Conservation (phyloP, 345 rosid species). For the Punica granatum region DNA sequence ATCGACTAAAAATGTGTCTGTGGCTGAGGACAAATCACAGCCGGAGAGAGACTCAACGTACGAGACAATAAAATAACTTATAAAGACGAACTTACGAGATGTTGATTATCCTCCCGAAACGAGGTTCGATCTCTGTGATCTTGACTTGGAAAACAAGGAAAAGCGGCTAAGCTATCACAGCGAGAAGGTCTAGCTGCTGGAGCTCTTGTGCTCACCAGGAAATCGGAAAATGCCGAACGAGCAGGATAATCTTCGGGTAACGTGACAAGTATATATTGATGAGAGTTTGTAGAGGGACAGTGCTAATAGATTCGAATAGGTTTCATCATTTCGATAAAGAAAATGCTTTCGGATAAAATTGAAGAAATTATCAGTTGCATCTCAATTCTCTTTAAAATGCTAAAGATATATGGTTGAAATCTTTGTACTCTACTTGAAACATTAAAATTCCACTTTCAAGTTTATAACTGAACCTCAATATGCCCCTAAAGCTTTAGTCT, state of each 20-base stretch:
- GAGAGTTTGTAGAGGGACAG: constrained; percentile 45
- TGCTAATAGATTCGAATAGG: constrained; percentile 70
- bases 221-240: constrained; percentile 58
- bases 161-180: constrained; percentile 73
- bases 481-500: no score
- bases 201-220: constrained; percentile 58
- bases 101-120: constrained; percentile 73
- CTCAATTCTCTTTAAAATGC: no score
- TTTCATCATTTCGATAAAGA: constrained; percentile 92
- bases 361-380: no score
- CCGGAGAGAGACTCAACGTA: constrained; percentile 52
- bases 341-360: no score
- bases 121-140: constrained; percentile 60
- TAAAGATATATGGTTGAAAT: no score
- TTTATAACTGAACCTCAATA: no score
- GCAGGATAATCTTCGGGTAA: constrained; percentile 80
- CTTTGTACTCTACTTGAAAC: no score
- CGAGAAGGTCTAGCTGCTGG: constrained; percentile 81
- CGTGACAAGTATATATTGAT: constrained; percentile 77
- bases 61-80: constrained; percentile 60
- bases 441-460: no score
- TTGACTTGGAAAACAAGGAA: constrained; percentile 76
- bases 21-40: constrained; percentile 66
- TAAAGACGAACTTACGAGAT: constrained; percentile 55
- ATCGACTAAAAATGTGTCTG: no score